Evolutionary conservation across 1,139 yeast genomes (phyloP), one percentile per base, ranked within the genome.

Genomic region (Magnusiomyces sp.): DNA sequence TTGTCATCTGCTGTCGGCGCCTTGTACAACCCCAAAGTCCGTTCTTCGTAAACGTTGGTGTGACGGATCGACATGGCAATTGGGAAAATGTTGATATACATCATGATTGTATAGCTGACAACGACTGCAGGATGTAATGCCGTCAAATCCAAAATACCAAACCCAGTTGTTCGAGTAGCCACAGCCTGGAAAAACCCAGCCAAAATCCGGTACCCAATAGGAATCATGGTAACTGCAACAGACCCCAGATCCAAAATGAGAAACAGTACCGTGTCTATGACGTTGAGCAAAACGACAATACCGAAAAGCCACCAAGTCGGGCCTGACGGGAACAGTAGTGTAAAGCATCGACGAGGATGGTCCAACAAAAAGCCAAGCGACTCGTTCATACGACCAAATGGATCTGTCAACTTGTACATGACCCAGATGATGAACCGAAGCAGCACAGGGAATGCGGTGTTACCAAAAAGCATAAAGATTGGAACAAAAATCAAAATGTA

Each of bases 21-120:
- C 33, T 75, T 71, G 62, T 88, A 90, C 13, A 90, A 78, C 13
- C 98, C 98, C 54, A 92, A 71, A 0, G 96, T 85, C 64, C 89
- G 97, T 62, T 92, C 98, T 64, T 92, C 99, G 67, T 92, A 92
- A 46, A 92, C 99, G 64, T 92, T 92, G 20, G 98, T 92, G 64
- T 97, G 78, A 68, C 99, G 81, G 58, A 92, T 89, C 44, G 97
- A 87, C 59, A 92, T 92, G 40, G 98, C 98, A 61, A 92, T 72
- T 0, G 99, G 99, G 62, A 90, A 73, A 46, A 92, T 97, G 5
- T 97, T 90, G 32, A 94, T 88, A 70, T 94, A 92, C 98, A 92
- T 92, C 97, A 92, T 90, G 55, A 92, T 76, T 81, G 89, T 76
- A 65, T 94, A 94, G 60, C 95, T 82, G 40, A 92, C 95, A 65